These are phyloP conservation scores for Entomortierella beljakovae DNA, from an alignment of 192 early-diverging fungal species.

Conservation along the genomic window DNA sequence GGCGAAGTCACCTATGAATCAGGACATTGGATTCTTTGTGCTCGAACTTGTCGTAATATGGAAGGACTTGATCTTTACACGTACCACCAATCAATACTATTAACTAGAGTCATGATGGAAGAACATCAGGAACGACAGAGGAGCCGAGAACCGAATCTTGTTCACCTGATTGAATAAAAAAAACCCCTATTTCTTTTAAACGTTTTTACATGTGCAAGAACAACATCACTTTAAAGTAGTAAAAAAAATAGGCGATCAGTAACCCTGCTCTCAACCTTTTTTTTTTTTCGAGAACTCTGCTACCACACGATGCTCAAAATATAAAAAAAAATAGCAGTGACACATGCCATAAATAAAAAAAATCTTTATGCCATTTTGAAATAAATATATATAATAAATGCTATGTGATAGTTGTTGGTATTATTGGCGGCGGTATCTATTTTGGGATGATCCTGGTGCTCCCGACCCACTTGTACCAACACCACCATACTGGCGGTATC, in stretches of 20 bases:
- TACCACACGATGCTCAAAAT: too few relatives aligned
- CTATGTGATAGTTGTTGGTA: too few relatives aligned
- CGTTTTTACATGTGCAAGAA: too few relatives aligned
- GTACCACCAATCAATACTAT: slow-evolving; percentile 24
- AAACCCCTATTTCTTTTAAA: too few relatives aligned
- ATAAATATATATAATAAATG: too few relatives aligned
- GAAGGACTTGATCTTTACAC: slow-evolving; percentile 30
- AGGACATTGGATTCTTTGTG: slow-evolving; percentile 25
- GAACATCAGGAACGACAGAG: not conserved
- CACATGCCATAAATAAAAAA: too few relatives aligned
- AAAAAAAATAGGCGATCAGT: too few relatives aligned
- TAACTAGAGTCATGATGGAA: slow-evolving; percentile 13
- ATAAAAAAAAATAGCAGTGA: too few relatives aligned
- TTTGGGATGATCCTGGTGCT: not conserved
- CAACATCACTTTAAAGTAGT: too few relatives aligned
- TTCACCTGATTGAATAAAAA: not conserved
- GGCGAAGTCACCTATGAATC: slow-evolving; percentile 17
- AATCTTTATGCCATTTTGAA: too few relatives aligned
- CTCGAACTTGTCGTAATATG: slow-evolving; percentile 19
- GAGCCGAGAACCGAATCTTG: not conserved
- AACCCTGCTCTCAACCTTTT: too few relatives aligned
- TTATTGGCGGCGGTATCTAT: not conserved
- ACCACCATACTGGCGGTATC: not conserved
- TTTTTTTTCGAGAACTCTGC: too few relatives aligned
- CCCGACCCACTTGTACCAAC: not conserved